Percentiles rank a stretch among this genome's conserved stretches.
Evolutionary conservation across 495 filamentous ascomycete genomes (phyloP).

Genomic region (Sordaria brevicollis): DNA sequence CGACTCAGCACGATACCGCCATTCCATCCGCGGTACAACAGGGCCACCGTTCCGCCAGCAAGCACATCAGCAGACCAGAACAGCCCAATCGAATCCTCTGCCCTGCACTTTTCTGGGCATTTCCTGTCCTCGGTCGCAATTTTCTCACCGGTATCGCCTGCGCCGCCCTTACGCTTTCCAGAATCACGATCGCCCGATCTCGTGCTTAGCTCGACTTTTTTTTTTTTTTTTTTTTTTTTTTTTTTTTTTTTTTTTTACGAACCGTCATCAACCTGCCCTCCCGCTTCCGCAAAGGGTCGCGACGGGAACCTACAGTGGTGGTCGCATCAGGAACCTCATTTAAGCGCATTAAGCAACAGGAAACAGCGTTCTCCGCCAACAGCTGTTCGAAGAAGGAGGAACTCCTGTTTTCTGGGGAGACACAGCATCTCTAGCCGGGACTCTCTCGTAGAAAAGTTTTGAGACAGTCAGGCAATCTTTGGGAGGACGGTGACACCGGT

Average conservation of each 20-base stretch:
- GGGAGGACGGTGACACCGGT: neutral
- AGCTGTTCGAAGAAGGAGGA: neutral
- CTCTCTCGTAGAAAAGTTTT: neutral
- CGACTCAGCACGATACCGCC: slow-evolving; percentile 3
- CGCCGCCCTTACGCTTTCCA: neutral
- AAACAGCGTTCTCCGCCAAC: neutral
- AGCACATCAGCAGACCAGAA: neutral
- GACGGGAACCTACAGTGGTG: neutral
- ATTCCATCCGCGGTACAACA: slow-evolving; percentile 11
- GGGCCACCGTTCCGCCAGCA: slow-evolving; percentile 13
- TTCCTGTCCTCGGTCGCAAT: neutral
- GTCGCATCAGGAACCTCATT: neutral
- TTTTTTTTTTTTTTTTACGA: neutral
- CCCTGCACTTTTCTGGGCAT: neutral
- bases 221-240: neutral
- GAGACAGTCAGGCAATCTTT: neutral
- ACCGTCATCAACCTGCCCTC: neutral
- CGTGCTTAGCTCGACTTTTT: neutral
- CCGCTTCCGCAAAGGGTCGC: neutral
- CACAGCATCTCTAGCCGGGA: neutral
- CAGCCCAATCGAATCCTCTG: neutral
- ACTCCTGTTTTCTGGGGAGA: neutral
- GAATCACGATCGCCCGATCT: neutral
- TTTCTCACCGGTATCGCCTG: neutral
- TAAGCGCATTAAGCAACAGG: neutral